phyloP scores from a whole-genome alignment of 2,329 filamentous ascomycete genomes.

The Colletotrichum sp. region DNA sequence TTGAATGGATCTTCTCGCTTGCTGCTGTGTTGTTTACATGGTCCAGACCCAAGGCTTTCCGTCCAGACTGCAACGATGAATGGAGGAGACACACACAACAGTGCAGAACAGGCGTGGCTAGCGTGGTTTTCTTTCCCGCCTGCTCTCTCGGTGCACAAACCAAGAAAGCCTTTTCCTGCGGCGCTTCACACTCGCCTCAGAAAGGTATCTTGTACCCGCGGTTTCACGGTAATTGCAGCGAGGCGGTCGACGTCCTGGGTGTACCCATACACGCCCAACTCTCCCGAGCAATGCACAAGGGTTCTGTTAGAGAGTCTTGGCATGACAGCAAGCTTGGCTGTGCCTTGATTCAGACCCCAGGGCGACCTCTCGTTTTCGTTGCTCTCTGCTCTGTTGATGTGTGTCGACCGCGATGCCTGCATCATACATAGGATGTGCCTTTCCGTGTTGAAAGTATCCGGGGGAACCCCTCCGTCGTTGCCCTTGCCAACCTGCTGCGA shows the following conservation, averaged over 20 bases:
- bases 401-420: background rate
- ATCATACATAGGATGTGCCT: background rate
- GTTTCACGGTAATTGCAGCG: background rate
- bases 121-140: background rate
- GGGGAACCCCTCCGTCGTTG: background rate
- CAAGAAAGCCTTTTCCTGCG: background rate
- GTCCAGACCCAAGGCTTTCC: background rate
- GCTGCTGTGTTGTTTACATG: background rate
- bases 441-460: background rate
- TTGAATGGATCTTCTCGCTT: background rate
- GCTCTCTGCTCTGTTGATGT: background rate
- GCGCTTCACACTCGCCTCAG: background rate
- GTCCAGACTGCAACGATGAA: background rate
- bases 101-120: background rate
- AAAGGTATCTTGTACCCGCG: background rate
- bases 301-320: slow-evolving; percentile 12
- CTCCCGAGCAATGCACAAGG: slow-evolving; percentile 5
- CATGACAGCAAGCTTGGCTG: slow-evolving; percentile 18
- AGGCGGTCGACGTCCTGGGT: background rate
- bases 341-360: slow-evolving; percentile 11
- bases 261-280: slow-evolving; percentile 6
- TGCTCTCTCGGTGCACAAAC: background rate
- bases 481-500: background rate
- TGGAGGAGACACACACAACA: background rate
- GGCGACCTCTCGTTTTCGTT: background rate